Evolutionary conservation across 768 basidiomycete species (phyloP), one percentile per base, ranked within the genome.

Genomic region (Mycena sanguinolenta): DNA sequence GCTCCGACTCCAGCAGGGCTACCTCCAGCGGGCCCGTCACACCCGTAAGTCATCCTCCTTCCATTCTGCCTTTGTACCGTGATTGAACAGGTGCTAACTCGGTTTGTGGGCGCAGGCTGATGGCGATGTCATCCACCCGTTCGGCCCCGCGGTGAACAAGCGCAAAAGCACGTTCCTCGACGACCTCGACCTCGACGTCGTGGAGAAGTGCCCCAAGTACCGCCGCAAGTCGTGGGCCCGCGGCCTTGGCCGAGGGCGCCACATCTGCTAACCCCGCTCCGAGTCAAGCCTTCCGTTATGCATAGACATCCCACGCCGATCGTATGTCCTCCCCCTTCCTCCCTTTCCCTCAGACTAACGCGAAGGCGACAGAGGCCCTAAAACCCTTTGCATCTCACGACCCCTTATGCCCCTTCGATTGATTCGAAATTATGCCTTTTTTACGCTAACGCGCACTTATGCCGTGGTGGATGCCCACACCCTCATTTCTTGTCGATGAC

Each of bases 141-240:
- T 28, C 25, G 4, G 14, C 46, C 2, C 34, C 52, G 28, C 49
- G 9, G n/a, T n/a, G n/a, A n/a, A n/a, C n/a, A 73, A 73, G 63
- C 71, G 71, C 58, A 67, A 67, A 38, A 30, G 4, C 46, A 44
- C 36, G 36, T 2, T 44, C 39, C 27, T 55, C 12, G 69, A 70
- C 12, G 69, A 70, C 19, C 44, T 32, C 34, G 63, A 60, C 42
- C 19, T 10, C 44, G 39, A 28, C 42, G 39, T 34, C 30, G 66
- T 72, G 32, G 83, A 82, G 69, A 86, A 85, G 69, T 81, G 84
- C 38, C 79, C 82, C n/a, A 85, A 80, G 73, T 74, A 74, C 55
- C 53, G 50, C n/a, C 74, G 76, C 60, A 77, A 77, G 63, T 32
- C 65, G 28, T 74, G 76, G 74, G 65, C 32, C 28, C 74, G 65